These are phyloP conservation scores for Helotiales sp. DNA, from an alignment of 2,329 filamentous ascomycete genomes.

Conservation along the genomic window DNA sequence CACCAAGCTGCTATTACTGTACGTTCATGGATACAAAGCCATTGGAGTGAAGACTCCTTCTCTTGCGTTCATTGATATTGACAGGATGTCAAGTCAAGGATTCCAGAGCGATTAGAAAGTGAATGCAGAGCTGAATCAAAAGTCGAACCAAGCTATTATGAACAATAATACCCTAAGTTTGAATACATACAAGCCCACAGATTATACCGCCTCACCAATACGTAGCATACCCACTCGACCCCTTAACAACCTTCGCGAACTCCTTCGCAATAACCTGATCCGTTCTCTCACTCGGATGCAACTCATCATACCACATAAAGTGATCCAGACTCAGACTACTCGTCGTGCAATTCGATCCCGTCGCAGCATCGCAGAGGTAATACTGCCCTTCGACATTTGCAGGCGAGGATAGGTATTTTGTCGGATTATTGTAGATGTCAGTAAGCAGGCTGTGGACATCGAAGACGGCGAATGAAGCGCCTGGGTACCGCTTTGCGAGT, in stretches of 20 bases:
- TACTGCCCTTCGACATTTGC: constrained; percentile 65
- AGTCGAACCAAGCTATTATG: no score
- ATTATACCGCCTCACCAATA: constrained; percentile 38
- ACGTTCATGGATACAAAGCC: no score
- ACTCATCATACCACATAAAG: constrained; percentile 75
- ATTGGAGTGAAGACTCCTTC: no score
- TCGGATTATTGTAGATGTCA: constrained; percentile 68
- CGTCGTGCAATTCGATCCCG: constrained; percentile 44
- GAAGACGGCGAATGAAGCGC: constrained; percentile 67
- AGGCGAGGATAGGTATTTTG: constrained; percentile 65
- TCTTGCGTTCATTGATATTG: no score
- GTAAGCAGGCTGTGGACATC: constrained; percentile 68
- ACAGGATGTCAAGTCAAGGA: no score
- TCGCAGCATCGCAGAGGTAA: constrained; percentile 54
- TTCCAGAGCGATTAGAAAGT: no score
- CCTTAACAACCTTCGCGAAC: constrained; percentile 60
- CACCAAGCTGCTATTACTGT: no score
- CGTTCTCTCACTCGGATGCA: constrained; percentile 73
- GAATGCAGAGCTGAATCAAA: no score
- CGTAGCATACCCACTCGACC: constrained; percentile 45
- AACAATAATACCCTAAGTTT: no score
- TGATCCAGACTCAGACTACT: constrained; percentile 54
- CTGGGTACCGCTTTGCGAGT: constrained; percentile 56
- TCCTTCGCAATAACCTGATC: constrained; percentile 60
- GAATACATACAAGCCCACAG: no score